These are phyloP conservation scores for Beta lomatogona DNA, from an alignment of 179 eudicot species.

Conservation along the genomic window DNA sequence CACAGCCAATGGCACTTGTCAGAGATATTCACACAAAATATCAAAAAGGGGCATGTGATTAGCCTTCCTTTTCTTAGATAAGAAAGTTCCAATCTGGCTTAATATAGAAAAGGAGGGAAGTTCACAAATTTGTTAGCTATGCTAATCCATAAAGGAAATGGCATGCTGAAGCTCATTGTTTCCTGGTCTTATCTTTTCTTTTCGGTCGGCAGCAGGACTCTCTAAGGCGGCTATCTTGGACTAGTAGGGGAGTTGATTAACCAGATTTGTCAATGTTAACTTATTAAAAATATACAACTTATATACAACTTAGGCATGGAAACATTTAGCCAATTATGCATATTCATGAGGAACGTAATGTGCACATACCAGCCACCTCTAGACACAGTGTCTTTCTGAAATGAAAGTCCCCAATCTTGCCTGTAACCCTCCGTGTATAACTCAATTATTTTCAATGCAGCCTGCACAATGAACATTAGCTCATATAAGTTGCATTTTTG, in stretches of 20 bases:
- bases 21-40: neutral
- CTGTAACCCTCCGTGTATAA: slow-evolving; percentile 91
- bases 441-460: slow-evolving; percentile 92
- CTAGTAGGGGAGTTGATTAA: neutral
- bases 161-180: neutral
- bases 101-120: neutral
- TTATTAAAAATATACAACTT: neutral
- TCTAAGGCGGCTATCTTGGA: neutral
- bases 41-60: neutral
- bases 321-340: slow-evolving; percentile 5
- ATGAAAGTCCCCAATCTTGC: slow-evolving; percentile 94
- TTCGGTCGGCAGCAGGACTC: neutral
- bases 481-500: slow-evolving; percentile 1
- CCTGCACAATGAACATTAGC: slow-evolving; percentile 42
- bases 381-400: slow-evolving; percentile 84
- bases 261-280: neutral
- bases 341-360: neutral
- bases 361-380: slow-evolving; percentile 90
- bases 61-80: neutral
- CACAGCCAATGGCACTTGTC: neutral
- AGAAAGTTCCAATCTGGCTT: neutral
- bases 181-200: neutral
- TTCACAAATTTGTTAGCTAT: neutral
- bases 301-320: neutral
- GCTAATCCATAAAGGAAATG: too few relatives aligned